Evolutionary conservation across 176 grass and related monocot species (phyloP), one percentile per base, ranked within the genome.

Genomic region (Rhynchospora tenuis): DNA sequence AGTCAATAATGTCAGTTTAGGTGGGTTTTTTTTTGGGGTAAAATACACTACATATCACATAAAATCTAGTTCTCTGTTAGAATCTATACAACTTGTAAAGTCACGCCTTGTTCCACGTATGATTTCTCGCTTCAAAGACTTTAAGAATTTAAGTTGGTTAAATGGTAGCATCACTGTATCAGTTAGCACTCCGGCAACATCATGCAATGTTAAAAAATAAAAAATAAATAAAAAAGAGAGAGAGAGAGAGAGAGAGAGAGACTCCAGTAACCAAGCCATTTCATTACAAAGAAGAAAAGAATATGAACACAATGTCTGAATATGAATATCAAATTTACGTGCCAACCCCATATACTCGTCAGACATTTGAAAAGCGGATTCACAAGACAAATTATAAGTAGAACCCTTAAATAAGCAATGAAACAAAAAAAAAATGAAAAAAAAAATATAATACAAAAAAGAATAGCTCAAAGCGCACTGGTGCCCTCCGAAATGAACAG

Each of bases 361-460:
- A 82, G 73, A 76, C 24, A 55, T 55, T 76, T 76, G 23, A 75
- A 82, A 82, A 82, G 58, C 29, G 78, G 78, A 63, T 81, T 63
- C 78, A 63, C 78, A 81, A 81, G 15, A 82, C 59, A 66, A 54
- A 82, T 67, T 82, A 82, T 82, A 67, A 50, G 80, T 15, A 80
- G 44, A 48, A 82, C 80, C 51, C 55, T 62, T 73, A 6, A 6
- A 43, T 58, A 76, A 85, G 17, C 29, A 73, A 84, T 58, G 11
- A 84, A 33, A 70, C 57, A 78, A n/a, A 73, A 78, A 48, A 9
- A 79, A 78, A 11, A 51, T 66, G 69, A 28, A 15, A 67, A 45
- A 69, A 86, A 68, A 79, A 38, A 86, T 86, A 79, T 86, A 52
- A 82, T 82, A 82, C 80, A 82, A 86, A 86, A 86, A 80, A 86